These are phyloP conservation scores for Heimioporus retisporus DNA, from an alignment of 1,284 basidiomycete genomes.

Conservation along the genomic window DNA sequence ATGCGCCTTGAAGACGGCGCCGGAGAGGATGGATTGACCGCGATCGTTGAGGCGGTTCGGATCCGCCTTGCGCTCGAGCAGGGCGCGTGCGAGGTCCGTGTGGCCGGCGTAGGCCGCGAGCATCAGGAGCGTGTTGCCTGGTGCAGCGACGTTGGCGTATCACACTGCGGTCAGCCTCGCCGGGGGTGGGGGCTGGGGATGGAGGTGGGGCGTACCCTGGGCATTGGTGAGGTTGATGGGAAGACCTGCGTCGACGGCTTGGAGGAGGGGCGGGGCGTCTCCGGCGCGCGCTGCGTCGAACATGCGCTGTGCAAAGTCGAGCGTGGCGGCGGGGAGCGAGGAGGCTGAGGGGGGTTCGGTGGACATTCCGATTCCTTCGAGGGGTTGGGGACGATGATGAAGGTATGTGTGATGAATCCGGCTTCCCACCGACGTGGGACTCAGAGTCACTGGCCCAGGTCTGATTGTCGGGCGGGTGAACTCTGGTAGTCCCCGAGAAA, in stretches of 20 bases:
- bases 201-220: slow-evolving; percentile 57
- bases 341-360: neutral
- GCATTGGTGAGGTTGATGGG: slow-evolving; percentile 84
- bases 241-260: slow-evolving; percentile 78
- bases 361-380: too few species aligned
- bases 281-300: slow-evolving; percentile 83
- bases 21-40: slow-evolving; percentile 85
- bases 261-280: slow-evolving; percentile 59
- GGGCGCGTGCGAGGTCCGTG: slow-evolving; percentile 59
- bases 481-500: too few species aligned
- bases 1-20: slow-evolving; percentile 83
- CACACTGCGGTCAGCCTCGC: too few species aligned
- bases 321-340: slow-evolving; percentile 55
- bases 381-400: too few species aligned
- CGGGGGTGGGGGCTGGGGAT: too few species aligned
- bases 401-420: too few species aligned
- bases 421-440: too few species aligned
- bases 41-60: slow-evolving; percentile 80
- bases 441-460: too few species aligned
- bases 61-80: slow-evolving; percentile 71
- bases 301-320: slow-evolving; percentile 80
- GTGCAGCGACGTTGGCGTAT: too few species aligned
- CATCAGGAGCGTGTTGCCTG: slow-evolving; percentile 87
- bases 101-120: slow-evolving; percentile 87
- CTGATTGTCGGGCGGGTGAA: too few species aligned